Percentiles rank a stretch among this genome's conserved stretches.
Evolutionary conservation across 2,329 filamentous ascomycete species (phyloP).

Genomic region (Ophiostoma australiae): DNA sequence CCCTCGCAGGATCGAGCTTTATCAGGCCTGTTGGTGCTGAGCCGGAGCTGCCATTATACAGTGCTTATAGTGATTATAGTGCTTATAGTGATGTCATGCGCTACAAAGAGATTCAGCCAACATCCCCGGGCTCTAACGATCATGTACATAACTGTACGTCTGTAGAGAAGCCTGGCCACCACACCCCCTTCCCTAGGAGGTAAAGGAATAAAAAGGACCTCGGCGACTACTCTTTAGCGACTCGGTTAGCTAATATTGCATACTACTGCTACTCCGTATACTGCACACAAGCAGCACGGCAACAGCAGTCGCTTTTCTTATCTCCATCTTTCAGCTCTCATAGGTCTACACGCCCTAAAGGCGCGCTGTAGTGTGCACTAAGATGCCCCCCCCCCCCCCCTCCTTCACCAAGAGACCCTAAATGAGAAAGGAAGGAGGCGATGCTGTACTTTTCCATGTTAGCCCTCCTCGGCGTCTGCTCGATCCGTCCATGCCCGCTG

Average conservation of each 20-base stretch:
- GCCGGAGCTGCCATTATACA: too few relatives aligned
- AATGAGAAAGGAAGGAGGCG: too few relatives aligned
- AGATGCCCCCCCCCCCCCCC: too few relatives aligned
- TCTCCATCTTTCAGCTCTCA: neutral
- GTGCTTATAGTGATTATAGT: too few relatives aligned
- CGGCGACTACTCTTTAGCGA: neutral
- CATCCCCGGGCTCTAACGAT: neutral
- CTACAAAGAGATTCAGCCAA: neutral
- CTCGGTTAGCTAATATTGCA: neutral
- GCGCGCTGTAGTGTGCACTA: too few relatives aligned
- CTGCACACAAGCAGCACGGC: neutral
- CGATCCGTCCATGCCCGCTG: neutral
- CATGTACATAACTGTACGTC: neutral
- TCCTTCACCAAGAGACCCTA: too few relatives aligned
- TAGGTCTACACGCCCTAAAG: too few relatives aligned
- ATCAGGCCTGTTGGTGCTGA: too few relatives aligned
- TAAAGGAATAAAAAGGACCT: neutral
- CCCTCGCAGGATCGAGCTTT: too few relatives aligned
- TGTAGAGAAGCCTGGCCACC: neutral
- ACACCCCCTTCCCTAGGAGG: neutral
- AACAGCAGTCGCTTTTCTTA: neutral
- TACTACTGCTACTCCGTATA: neutral
- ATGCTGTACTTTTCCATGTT: neutral
- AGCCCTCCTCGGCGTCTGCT: neutral
- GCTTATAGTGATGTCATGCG: neutral